phyloP scores from a whole-genome alignment of 257 asterid genomes.

The Thymus quinquecostatus region DNA sequence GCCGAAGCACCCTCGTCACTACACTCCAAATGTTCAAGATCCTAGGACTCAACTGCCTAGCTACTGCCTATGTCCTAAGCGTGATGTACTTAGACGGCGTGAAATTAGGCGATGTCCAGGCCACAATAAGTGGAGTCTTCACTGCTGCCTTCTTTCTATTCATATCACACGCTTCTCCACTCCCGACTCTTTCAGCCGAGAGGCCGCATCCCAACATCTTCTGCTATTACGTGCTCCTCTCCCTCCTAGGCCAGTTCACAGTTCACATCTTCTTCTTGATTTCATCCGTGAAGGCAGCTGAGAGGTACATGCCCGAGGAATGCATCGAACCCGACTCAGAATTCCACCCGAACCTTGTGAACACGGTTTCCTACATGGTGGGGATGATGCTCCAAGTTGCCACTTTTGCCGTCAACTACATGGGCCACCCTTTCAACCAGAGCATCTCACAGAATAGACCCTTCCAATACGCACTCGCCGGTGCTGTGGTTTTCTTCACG shows the following conservation, averaged over 20 bases:
- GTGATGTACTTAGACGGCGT: constrained; percentile 97
- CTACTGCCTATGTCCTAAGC: constrained; percentile 94
- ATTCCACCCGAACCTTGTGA: constrained; percentile 93
- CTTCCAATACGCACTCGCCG: constrained; percentile 67
- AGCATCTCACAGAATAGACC: constrained; percentile 87
- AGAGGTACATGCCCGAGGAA: constrained; percentile 94
- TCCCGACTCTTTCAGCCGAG: constrained; percentile 83
- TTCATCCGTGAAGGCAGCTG: constrained; percentile 86
- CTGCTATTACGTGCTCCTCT: constrained; percentile 89
- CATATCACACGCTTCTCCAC: constrained; percentile 94
- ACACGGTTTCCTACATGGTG: constrained; percentile 97
- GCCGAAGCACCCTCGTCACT: constrained; percentile 94
- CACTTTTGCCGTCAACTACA: constrained; percentile 96
- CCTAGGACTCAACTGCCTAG: constrained; percentile 96
- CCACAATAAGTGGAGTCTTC: constrained; percentile 96
- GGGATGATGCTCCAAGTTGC: constrained; percentile 98
- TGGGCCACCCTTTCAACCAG: constrained; percentile 98
- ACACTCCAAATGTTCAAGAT: constrained; percentile 99
- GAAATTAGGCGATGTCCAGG: constrained; percentile 92
- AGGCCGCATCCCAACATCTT: constrained; percentile 96
- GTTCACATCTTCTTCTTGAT: constrained; percentile 81
- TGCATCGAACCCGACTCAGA: constrained; percentile 93
- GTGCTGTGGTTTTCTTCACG: constrained; percentile 77
- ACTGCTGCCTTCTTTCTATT: constrained; percentile 95
- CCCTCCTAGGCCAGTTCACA: constrained; percentile 88